Evolutionary conservation across 345 rosid species (phyloP).

Genomic region (Brassica rapa): DNA sequence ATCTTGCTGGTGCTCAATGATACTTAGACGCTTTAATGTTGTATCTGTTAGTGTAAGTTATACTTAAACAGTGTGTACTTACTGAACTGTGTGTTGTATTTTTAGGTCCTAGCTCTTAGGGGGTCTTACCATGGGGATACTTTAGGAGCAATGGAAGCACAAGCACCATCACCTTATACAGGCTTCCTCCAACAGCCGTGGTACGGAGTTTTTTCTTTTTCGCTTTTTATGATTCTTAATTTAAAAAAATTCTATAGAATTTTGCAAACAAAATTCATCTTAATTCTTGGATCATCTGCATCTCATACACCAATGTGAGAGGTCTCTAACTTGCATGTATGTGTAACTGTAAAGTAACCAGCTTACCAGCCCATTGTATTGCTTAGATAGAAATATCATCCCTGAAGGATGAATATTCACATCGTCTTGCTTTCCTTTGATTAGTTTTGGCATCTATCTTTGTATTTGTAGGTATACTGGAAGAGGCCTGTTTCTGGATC

Average conservation of each 20-base stretch:
- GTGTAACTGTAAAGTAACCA: too few species aligned
- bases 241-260: neutral
- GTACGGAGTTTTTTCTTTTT: constrained; percentile 40
- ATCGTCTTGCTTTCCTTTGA: neutral
- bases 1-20: constrained; percentile 18
- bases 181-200: constrained; percentile 96
- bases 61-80: neutral
- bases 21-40: neutral
- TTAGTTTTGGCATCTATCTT: neutral
- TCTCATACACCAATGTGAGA: neutral
- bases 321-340: too few species aligned
- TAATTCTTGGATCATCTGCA: neutral
- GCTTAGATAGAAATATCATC: neutral
- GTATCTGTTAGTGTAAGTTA: neutral
- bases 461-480: constrained; percentile 72
- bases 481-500: constrained; percentile 88
- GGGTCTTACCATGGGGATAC: constrained; percentile 99
- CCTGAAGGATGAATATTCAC: neutral
- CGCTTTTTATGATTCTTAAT: neutral
- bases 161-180: constrained; percentile 88
- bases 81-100: constrained; percentile 12
- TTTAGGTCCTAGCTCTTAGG: constrained; percentile 82
- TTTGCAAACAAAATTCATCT: neutral
- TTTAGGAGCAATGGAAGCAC: constrained; percentile 99
- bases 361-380: neutral